Conservation (phyloP, 768 basidiomycete genomes). For the Mycena vitilis region DNA sequence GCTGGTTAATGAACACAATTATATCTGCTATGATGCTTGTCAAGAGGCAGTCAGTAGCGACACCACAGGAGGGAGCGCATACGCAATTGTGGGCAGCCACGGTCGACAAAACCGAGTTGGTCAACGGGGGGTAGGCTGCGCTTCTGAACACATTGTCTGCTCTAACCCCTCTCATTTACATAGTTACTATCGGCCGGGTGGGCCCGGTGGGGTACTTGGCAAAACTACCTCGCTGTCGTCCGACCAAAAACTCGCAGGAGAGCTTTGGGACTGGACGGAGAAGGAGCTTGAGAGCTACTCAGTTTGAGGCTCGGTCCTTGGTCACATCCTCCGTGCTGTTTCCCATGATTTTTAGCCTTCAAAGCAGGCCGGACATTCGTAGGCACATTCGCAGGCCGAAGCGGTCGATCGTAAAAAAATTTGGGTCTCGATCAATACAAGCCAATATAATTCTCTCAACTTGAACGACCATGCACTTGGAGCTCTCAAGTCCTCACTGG, state of each 20-base stretch:
- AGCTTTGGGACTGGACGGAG: slow-evolving; percentile 32
- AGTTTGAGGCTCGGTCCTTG: neutral
- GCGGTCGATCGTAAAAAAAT: too few species aligned
- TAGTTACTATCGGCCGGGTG: slow-evolving; percentile 10
- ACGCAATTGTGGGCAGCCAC: slow-evolving; percentile 14
- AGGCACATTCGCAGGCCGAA: too few species aligned
- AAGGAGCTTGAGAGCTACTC: slow-evolving; percentile 19
- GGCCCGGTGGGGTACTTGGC: too few species aligned
- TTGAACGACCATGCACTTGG: too few species aligned
- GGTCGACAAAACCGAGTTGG: slow-evolving; percentile 3
- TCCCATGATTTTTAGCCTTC: too few species aligned
- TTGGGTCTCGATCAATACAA: too few species aligned
- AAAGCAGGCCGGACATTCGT: too few species aligned
- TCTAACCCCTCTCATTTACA: too few species aligned
- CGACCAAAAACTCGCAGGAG: slow-evolving; percentile 10
- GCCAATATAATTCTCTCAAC: too few species aligned
- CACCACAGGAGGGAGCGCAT: slow-evolving; percentile 20
- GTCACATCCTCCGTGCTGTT: neutral
- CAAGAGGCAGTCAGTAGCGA: neutral
- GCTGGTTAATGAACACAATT: neutral
- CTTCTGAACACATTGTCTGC: too few species aligned
- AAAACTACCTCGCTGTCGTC: neutral
- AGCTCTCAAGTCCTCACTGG: too few species aligned
- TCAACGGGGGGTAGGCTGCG: neutral
- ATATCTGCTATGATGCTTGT: neutral